Percentiles rank a stretch among this genome's conserved stretches.
phyloP scores from a whole-genome alignment of 2,329 filamentous ascomycete species.

The Onygenales sp. region DNA sequence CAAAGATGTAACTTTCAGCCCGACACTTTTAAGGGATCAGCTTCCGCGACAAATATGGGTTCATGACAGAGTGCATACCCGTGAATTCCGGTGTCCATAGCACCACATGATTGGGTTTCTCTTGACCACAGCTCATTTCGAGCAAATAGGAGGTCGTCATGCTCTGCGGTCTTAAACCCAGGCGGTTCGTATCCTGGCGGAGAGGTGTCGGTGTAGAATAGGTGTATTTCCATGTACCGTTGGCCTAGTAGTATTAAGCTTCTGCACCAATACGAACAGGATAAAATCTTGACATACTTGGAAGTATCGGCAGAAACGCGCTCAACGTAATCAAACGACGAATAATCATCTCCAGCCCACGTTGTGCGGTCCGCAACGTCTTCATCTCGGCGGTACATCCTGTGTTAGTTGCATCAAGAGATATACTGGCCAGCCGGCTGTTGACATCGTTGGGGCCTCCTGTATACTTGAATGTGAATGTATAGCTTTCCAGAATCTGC shows the following conservation, averaged over 20 bases:
- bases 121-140: conserved; percentile 28
- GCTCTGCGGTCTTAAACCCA: conserved; percentile 27
- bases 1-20: conserved; percentile 25
- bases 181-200: conserved; percentile 30
- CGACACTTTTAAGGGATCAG: conserved; percentile 20
- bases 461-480: conserved; percentile 39
- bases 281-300: conserved; percentile 24
- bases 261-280: not conserved
- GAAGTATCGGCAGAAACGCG: conserved; percentile 31
- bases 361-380: conserved; percentile 30
- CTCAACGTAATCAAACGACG: conserved; percentile 30
- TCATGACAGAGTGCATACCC: conserved; percentile 16
- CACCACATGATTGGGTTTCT: conserved; percentile 22
- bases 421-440: conserved; percentile 21
- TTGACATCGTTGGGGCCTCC: conserved; percentile 19
- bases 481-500: conserved; percentile 41
- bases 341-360: conserved; percentile 35
- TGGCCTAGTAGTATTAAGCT: conserved; percentile 18
- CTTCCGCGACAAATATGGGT: not conserved
- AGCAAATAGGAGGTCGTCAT: conserved; percentile 27
- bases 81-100: conserved; percentile 31
- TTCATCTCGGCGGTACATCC: conserved; percentile 24
- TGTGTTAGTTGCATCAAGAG: conserved; percentile 14
- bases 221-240: conserved; percentile 34
- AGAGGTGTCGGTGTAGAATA: conserved; percentile 36